Conservation (phyloP, 164 flowering plant genomes). For the Piper betle region DNA sequence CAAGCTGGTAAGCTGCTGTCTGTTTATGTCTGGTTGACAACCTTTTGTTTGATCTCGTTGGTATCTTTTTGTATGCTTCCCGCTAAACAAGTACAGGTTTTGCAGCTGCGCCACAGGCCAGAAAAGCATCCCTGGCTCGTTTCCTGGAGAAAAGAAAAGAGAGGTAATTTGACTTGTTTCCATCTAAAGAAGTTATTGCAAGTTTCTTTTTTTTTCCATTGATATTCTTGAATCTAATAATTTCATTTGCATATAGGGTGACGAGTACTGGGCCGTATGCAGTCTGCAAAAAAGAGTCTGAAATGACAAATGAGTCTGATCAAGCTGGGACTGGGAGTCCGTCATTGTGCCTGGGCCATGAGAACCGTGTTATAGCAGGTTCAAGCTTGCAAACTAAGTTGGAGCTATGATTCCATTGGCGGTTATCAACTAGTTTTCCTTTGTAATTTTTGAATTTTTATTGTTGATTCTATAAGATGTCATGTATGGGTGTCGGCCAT, state of each 20-base stretch:
- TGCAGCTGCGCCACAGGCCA: constrained; percentile 69
- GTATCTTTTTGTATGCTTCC: not conserved
- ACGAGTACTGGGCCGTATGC: constrained; percentile 5
- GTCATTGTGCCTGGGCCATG: not conserved
- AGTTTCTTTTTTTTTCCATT: not conserved
- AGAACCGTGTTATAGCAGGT: not conserved
- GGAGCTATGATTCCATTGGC: not conserved
- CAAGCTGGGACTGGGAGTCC: constrained; percentile 2
- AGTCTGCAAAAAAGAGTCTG: not conserved
- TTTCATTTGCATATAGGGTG: constrained; percentile 5
- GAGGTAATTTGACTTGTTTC: constrained; percentile 29
- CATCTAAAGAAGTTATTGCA: not conserved
- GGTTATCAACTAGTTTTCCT: not conserved
- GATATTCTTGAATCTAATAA: not conserved
- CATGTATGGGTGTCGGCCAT: not conserved
- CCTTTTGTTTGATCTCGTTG: not conserved
- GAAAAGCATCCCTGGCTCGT: constrained; percentile 84
- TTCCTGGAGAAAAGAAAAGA: constrained; percentile 90
- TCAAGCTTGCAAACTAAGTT: constrained; percentile 2
- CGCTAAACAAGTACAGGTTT: constrained; percentile 2
- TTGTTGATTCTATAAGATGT: constrained; percentile 2
- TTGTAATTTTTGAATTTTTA: not conserved
- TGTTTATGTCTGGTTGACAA: not conserved
- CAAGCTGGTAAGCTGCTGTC: constrained; percentile 38
- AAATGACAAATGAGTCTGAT: constrained; percentile 1